A percentile compares a stretch with the other conserved stretches of the same genome.
These are phyloP conservation scores for Colletotrichum sp. DNA, from an alignment of 2,329 filamentous ascomycete species.

Conservation along the genomic window DNA sequence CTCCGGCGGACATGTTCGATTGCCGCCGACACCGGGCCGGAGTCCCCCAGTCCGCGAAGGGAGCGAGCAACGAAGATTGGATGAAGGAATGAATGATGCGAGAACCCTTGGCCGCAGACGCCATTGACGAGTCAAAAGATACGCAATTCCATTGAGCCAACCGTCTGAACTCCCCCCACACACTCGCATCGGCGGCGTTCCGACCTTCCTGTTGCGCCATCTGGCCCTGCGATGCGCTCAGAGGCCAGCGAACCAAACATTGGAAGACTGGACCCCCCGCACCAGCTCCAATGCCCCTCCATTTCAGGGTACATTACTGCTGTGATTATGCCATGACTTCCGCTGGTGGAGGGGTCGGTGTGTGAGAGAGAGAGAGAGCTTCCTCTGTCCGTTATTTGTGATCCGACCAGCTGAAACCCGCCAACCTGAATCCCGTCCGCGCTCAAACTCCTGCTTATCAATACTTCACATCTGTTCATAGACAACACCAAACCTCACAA, in stretches of 20 bases:
- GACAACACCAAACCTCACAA: not conserved
- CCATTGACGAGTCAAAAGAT: not conserved
- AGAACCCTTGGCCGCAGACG: not conserved
- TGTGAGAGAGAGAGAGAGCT: not conserved
- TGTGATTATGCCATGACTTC: not conserved
- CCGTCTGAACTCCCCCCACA: not conserved
- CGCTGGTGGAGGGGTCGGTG: not conserved
- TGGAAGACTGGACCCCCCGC: not conserved
- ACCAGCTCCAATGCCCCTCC: not conserved
- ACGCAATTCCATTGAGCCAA: not conserved
- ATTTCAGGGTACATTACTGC: not conserved
- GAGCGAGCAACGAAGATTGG: not conserved
- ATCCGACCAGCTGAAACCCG: not conserved
- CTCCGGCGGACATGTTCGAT: not conserved
- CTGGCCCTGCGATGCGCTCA: conserved; percentile 16
- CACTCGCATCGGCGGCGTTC: conserved; percentile 6
- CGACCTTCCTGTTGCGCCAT: conserved; percentile 20
- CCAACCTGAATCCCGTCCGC: not conserved
- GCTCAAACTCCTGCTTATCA: not conserved
- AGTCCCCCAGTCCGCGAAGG: not conserved
- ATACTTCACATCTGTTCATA: not conserved
- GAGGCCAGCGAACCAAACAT: not conserved
- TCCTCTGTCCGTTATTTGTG: not conserved
- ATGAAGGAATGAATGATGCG: not conserved
- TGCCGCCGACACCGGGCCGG: conserved; percentile 15